Evolutionary conservation across 2,329 filamentous ascomycete genomes (phyloP).

Genomic region (Ceratocystis colombiana): DNA sequence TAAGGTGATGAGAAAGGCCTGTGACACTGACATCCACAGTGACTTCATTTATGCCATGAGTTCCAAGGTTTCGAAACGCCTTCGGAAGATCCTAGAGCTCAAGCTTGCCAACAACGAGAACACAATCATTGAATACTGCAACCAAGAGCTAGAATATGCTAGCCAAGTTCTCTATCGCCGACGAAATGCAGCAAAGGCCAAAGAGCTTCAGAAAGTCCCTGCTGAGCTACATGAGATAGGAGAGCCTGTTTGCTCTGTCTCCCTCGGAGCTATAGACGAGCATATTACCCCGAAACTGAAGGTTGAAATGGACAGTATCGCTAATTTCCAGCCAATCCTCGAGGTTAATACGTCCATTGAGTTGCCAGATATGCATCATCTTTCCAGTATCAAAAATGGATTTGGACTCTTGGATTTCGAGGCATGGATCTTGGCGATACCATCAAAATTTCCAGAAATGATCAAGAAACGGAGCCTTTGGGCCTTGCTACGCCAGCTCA

Average conservation of each 20-base stretch:
- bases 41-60: slow-evolving; percentile 35
- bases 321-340: background rate
- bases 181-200: background rate
- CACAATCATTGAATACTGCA: background rate
- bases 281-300: background rate
- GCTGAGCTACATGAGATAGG: background rate
- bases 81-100: slow-evolving; percentile 34
- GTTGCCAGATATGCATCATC: background rate
- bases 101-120: background rate
- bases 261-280: background rate
- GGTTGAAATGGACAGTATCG: background rate
- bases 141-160: background rate
- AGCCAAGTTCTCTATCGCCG: background rate
- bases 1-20: slow-evolving; percentile 31
- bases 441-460: background rate
- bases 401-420: background rate
- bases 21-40: slow-evolving; percentile 25
- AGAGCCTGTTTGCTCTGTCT: background rate
- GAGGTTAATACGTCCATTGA: background rate
- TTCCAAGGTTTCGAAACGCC: slow-evolving; percentile 37
- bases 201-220: background rate
- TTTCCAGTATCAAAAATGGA: background rate
- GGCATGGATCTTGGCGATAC: background rate
- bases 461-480: slow-evolving; percentile 27
- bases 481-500: slow-evolving; percentile 29